These are phyloP conservation scores for Pinus albicaulis DNA, from an alignment of 75 land plant species.

Conservation along the genomic window DNA sequence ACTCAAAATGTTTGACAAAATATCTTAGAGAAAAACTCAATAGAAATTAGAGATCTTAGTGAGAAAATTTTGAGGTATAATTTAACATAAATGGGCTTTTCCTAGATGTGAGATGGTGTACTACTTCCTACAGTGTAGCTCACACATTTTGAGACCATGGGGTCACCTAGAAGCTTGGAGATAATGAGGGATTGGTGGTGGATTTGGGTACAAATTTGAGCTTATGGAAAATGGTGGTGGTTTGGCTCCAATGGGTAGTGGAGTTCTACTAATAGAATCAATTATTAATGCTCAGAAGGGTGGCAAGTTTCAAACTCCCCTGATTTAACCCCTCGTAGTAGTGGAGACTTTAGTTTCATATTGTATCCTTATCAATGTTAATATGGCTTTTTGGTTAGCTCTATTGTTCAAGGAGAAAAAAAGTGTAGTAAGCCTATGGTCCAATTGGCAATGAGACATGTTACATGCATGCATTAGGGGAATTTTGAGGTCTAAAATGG, in stretches of 20 bases:
- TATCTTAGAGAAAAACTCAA: too few relatives aligned
- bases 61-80: too few relatives aligned
- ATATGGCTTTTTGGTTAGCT: constrained; percentile 54
- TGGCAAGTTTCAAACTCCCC: constrained; percentile 51
- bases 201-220: constrained; percentile 52
- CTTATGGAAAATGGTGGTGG: constrained; percentile 23
- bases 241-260: constrained; percentile 13
- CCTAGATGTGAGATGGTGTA: too few relatives aligned
- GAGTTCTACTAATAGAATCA: constrained; percentile 56
- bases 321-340: constrained; percentile 22
- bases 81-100: too few relatives aligned
- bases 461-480: constrained; percentile 59
- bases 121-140: too few relatives aligned
- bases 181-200: constrained; percentile 22
- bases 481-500: too few relatives aligned
- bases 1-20: too few relatives aligned
- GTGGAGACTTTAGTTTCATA: constrained; percentile 37
- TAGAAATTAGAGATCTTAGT: too few relatives aligned
- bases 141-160: constrained; percentile 32
- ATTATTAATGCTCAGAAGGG: constrained; percentile 39
- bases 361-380: constrained; percentile 15
- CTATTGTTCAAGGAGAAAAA: constrained; percentile 59
- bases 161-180: constrained; percentile 63
- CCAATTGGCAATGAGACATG: constrained; percentile 68
- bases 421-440: constrained; percentile 43